A percentile compares a stretch with the other conserved stretches of the same genome.
These are phyloP conservation scores for Amesomyces nigricolor DNA, from an alignment of 2,329 filamentous ascomycete genomes.

Conservation along the genomic window DNA sequence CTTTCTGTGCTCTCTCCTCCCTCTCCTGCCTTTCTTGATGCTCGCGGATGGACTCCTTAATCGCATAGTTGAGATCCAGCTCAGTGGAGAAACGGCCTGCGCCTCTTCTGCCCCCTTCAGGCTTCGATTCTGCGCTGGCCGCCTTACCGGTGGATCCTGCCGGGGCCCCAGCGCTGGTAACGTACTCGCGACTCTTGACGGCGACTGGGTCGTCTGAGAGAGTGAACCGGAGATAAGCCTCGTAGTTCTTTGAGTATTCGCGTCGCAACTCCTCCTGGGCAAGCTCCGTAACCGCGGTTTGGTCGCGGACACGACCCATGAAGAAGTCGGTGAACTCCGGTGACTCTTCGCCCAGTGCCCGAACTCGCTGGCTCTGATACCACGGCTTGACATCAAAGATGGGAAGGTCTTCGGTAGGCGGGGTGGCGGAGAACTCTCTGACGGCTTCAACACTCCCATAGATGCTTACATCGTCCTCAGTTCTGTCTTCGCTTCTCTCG, in stretches of 20 bases:
- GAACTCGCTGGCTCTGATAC: slow-evolving; percentile 43
- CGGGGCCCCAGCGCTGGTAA: slow-evolving; percentile 37
- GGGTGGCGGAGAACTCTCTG: slow-evolving; percentile 48
- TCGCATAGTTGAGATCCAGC: slow-evolving; percentile 64
- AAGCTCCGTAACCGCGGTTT: slow-evolving; percentile 33
- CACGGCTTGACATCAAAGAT: slow-evolving; percentile 42
- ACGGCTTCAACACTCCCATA: slow-evolving; percentile 44
- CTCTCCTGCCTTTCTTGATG: slow-evolving; percentile 66
- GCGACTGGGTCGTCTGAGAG: slow-evolving; percentile 50
- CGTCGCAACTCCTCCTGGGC: slow-evolving; percentile 38
- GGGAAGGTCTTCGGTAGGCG: slow-evolving; percentile 50
- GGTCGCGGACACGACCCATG: slow-evolving; percentile 39
- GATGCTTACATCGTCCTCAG: slow-evolving; percentile 51
- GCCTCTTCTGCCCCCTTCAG: slow-evolving; percentile 47
- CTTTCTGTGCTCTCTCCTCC: slow-evolving; percentile 57
- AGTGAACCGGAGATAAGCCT: slow-evolving; percentile 50
- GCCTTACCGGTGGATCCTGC: slow-evolving; percentile 33
- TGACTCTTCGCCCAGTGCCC: slow-evolving; percentile 38
- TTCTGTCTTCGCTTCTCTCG: slow-evolving; percentile 48
- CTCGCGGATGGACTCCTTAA: slow-evolving; percentile 66
- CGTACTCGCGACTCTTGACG: slow-evolving; percentile 51
- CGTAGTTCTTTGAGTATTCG: slow-evolving; percentile 44
- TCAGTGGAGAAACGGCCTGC: slow-evolving; percentile 61
- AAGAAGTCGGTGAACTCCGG: slow-evolving; percentile 42
- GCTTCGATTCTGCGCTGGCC: slow-evolving; percentile 48